A percentile compares a stretch with the other conserved stretches of the same genome.
These are phyloP conservation scores for Stachybotrys echinatus DNA, from an alignment of 2,329 filamentous ascomycete genomes.

Conservation along the genomic window DNA sequence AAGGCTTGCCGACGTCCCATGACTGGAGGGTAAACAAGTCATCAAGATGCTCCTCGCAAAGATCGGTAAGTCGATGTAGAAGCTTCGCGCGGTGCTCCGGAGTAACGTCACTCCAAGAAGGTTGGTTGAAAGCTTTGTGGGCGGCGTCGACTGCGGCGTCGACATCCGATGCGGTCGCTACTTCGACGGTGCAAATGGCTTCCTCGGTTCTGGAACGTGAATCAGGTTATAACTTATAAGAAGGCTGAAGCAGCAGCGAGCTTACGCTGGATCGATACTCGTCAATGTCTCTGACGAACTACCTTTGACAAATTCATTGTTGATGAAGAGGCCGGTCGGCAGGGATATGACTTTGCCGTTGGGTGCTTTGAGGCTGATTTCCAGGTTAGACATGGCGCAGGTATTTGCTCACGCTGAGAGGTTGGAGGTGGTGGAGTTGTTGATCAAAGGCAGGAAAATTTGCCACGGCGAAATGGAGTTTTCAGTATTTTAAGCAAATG, in stretches of 20 bases:
- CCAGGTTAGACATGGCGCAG: no score
- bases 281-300: no score
- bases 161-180: slow-evolving; percentile 21
- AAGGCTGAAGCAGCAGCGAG: no score
- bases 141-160: slow-evolving; percentile 37
- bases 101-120: slow-evolving; percentile 63
- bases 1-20: slow-evolving; percentile 60
- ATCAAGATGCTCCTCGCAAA: slow-evolving; percentile 54
- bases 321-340: slow-evolving; percentile 77
- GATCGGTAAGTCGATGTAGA: slow-evolving; percentile 60
- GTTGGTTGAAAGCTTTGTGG: slow-evolving; percentile 59
- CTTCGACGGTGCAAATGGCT: slow-evolving; percentile 23
- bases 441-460: no score
- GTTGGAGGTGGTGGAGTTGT: no score
- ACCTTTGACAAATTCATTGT: slow-evolving; percentile 84
- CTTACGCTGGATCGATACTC: no score
- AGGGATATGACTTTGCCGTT: no score
- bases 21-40: slow-evolving; percentile 52
- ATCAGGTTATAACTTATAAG: no score
- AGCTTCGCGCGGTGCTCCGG: slow-evolving; percentile 60
- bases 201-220: slow-evolving; percentile 16
- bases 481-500: no score
- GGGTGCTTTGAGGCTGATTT: no score
- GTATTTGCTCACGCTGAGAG: no score
- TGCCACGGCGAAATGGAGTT: no score